A percentile compares a stretch with the other conserved stretches of the same genome.
Conservation (phyloP, 108 stramenopile genomes). For the Stephanodiscus minutulus region DNA sequence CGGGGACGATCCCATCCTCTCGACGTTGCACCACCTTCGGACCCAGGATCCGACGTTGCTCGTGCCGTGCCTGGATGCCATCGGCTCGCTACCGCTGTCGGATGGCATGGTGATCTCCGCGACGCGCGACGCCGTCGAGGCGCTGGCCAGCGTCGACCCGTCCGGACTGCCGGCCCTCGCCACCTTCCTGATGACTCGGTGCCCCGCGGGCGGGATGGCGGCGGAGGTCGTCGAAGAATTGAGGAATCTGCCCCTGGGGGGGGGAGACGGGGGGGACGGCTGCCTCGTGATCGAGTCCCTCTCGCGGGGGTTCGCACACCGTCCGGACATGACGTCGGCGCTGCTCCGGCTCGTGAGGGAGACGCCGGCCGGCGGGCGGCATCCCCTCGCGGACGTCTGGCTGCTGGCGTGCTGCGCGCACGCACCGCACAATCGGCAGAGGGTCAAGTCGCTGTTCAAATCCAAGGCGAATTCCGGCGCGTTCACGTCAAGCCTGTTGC, state of each 20-base stretch:
- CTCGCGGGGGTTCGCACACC: constrained; percentile 41
- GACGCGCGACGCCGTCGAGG: constrained; percentile 42
- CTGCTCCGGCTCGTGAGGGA: constrained; percentile 42
- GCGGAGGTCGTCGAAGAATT: constrained; percentile 44
- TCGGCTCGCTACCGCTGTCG: constrained; percentile 46
- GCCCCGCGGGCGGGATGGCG: constrained; percentile 28
- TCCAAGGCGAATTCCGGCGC: constrained; percentile 38
- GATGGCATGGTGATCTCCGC: constrained; percentile 13
- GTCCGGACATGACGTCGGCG: constrained; percentile 35
- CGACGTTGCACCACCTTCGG: constrained; percentile 35
- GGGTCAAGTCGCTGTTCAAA: constrained; percentile 42
- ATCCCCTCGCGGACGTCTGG: constrained; percentile 50
- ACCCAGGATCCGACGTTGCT: constrained; percentile 47
- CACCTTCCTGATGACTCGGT: constrained; percentile 50
- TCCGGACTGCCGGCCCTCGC: constrained; percentile 50
- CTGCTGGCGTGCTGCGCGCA: constrained; percentile 50
- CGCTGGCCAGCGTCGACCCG: constrained; percentile 38
- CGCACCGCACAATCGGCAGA: constrained; percentile 50
- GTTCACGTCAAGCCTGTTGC: constrained; percentile 32
- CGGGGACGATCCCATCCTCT: constrained; percentile 21
- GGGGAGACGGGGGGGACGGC: constrained; percentile 8
- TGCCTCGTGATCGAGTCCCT: constrained; percentile 41
- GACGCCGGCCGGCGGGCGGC: constrained; percentile 24
- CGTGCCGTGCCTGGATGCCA: constrained; percentile 52
- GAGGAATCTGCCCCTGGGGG: constrained; percentile 41